phyloP scores from a whole-genome alignment of 2,329 filamentous ascomycete genomes.

The Trichoderma harzianum region DNA sequence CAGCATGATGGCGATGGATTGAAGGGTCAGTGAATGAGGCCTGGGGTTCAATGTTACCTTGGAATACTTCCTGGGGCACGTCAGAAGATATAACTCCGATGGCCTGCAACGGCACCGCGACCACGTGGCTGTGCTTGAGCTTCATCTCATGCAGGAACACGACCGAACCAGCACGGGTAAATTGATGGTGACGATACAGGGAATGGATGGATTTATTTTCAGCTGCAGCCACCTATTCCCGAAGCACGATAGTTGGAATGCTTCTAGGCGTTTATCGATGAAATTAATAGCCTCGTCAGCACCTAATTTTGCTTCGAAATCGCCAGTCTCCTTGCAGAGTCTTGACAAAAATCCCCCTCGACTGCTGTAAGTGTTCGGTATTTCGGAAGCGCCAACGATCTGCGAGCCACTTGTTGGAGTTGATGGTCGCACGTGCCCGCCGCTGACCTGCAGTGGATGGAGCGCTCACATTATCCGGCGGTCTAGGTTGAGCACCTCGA shows the following conservation, averaged over 20 bases:
- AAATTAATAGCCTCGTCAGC: background rate
- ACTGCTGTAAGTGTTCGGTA: background rate
- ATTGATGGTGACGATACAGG: background rate
- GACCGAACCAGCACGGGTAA: background rate
- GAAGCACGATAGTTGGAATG: background rate
- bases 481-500: background rate
- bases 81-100: background rate
- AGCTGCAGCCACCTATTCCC: background rate
- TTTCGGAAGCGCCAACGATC: background rate
- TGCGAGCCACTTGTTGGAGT: conserved; percentile 8
- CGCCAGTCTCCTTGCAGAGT: background rate
- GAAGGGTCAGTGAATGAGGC: background rate
- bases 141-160: conserved; percentile 7
- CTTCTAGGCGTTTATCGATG: background rate
- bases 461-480: background rate
- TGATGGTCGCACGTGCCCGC: background rate
- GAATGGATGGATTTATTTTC: background rate
- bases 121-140: conserved; percentile 2
- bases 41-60: background rate
- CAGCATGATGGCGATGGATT: background rate
- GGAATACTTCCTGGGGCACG: background rate
- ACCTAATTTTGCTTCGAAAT: background rate
- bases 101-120: background rate
- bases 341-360: background rate
- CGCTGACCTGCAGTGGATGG: background rate